phyloP scores from a whole-genome alignment of 2,329 filamentous ascomycete species.

The Fusarium fujikuroi region DNA sequence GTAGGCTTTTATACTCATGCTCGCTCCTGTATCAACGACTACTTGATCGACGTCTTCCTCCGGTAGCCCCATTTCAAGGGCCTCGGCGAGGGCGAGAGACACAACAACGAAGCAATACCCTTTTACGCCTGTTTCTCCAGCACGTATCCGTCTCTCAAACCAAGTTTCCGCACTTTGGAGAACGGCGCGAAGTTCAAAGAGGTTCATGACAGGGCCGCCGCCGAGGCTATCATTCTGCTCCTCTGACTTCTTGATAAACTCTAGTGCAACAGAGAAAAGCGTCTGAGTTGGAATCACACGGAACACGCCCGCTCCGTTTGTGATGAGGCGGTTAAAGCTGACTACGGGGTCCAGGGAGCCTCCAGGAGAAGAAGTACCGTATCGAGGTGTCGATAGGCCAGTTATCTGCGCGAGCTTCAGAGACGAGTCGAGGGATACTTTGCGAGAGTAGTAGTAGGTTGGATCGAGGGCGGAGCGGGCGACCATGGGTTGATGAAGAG shows the following conservation, averaged over 20 bases:
- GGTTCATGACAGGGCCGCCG: slow-evolving; percentile 45
- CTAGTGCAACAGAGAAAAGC: slow-evolving; percentile 56
- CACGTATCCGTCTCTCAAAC: slow-evolving; percentile 49
- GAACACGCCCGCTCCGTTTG: slow-evolving; percentile 56
- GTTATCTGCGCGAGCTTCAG: slow-evolving; percentile 51
- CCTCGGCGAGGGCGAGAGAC: slow-evolving; percentile 49
- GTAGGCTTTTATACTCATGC: slow-evolving; percentile 44
- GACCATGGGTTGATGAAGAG: slow-evolving; percentile 64
- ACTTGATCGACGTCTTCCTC: slow-evolving; percentile 47
- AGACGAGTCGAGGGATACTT: slow-evolving; percentile 58
- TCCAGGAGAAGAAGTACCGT: slow-evolving; percentile 20
- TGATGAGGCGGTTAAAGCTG: slow-evolving; percentile 53
- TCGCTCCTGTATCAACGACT: slow-evolving; percentile 43
- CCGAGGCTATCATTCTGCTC: slow-evolving; percentile 51
- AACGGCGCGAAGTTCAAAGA: slow-evolving; percentile 47
- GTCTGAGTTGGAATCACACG: slow-evolving; percentile 54
- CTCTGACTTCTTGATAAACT: slow-evolving; percentile 58
- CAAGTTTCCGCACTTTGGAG: slow-evolving; percentile 47
- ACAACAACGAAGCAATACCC: slow-evolving; percentile 51
- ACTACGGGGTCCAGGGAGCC: slow-evolving; percentile 35
- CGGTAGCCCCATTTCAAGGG: slow-evolving; percentile 45
- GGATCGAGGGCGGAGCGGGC: slow-evolving; percentile 57
- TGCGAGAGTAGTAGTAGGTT: slow-evolving; percentile 64
- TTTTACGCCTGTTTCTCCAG: slow-evolving; percentile 58
- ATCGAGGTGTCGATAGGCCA: slow-evolving; percentile 40